Conservation (phyloP, 495 filamentous ascomycete genomes). For the Parmelia sp. region DNA sequence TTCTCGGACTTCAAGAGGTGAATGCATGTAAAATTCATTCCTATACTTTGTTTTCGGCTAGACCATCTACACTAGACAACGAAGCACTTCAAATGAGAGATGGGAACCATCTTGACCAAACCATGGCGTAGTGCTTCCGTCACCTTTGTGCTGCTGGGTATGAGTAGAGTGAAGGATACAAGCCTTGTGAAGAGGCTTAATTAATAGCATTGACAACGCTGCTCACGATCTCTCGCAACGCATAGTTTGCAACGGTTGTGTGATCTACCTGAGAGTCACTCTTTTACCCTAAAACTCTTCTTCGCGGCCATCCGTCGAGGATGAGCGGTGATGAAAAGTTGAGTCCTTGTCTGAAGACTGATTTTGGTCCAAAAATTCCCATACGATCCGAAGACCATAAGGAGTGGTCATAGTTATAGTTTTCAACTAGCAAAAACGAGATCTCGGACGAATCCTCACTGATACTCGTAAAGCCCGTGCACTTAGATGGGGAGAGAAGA, state of each 20-base stretch:
- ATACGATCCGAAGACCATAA: constrained; percentile 41
- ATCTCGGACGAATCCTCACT: constrained; percentile 52
- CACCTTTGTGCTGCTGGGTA: not conserved
- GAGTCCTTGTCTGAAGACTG: not conserved
- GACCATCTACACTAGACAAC: not conserved
- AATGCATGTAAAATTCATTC: not conserved
- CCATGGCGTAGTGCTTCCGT: not conserved
- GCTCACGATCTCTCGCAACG: not conserved
- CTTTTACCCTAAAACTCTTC: constrained; percentile 29
- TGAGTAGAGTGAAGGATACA: too few relatives aligned
- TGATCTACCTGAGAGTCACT: not conserved
- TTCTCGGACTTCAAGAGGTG: not conserved
- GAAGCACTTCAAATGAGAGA: not conserved
- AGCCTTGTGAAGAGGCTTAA: too few relatives aligned
- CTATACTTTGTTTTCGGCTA: not conserved
- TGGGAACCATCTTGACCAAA: not conserved
- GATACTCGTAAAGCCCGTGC: constrained; percentile 43
- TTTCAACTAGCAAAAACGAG: constrained; percentile 55
- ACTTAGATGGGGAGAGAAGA: constrained; percentile 26
- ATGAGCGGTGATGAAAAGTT: constrained; percentile 35
- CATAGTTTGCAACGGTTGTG: not conserved
- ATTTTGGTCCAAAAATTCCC: constrained; percentile 40
- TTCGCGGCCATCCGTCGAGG: constrained; percentile 29
- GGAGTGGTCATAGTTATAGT: constrained; percentile 48
- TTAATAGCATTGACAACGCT: not conserved